Evolutionary conservation across 78 protist genomes (phyloP).

Genomic region (Dictyostelium firmibasis): DNA sequence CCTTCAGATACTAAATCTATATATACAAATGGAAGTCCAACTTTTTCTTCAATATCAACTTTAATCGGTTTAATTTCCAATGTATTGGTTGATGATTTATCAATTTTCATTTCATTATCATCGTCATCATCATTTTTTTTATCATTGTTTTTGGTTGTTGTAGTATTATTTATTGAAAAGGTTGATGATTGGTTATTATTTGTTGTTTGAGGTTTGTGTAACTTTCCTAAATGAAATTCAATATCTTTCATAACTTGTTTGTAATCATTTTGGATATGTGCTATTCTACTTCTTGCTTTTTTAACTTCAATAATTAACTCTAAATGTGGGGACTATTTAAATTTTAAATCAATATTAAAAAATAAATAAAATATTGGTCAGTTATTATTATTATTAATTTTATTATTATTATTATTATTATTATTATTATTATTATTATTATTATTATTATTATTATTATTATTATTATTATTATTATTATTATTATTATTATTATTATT

Average conservation of each 20-base stretch:
- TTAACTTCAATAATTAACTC: conserved; percentile 70
- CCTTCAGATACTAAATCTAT: conserved; percentile 61
- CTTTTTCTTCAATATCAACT: background rate
- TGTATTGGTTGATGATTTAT: background rate
- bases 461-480: too few species aligned
- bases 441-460: too few species aligned
- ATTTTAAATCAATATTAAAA: background rate
- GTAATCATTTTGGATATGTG: conserved; percentile 64
- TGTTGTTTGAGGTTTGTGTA: conserved; percentile 11
- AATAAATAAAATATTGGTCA: too few species aligned
- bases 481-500: too few species aligned
- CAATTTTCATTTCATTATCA: background rate
- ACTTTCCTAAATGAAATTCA: background rate
- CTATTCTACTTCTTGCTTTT: conserved; percentile 64
- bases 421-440: too few species aligned
- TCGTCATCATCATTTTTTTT: background rate
- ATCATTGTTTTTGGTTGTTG: background rate
- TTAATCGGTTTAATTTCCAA: background rate
- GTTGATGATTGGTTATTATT: background rate
- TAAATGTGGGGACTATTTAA: conserved; percentile 64
- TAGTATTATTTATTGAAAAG: background rate
- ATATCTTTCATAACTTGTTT: conserved; percentile 41
- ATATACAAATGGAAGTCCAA: conserved; percentile 51
- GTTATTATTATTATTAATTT: too few species aligned
- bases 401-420: background rate